phyloP scores from a whole-genome alignment of 2,329 filamentous ascomycete species.

The Myriangium duriaei region DNA sequence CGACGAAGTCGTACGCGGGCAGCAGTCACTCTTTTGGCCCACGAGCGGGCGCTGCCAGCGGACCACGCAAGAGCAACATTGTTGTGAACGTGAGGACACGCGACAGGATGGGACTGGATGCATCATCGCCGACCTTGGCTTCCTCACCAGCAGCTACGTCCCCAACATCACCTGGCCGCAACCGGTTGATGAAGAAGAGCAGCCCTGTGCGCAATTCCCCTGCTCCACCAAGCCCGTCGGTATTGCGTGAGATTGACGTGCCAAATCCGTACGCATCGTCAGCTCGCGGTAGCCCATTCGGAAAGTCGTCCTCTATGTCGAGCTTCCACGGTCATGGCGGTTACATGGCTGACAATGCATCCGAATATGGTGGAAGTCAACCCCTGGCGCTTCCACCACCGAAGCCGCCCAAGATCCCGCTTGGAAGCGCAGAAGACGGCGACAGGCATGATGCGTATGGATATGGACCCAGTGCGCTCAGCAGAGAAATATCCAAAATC shows the following conservation, averaged over 20 bases:
- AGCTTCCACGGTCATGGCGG: conserved; percentile 23
- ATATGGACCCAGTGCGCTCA: conserved; percentile 44
- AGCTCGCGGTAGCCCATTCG: conserved; percentile 26
- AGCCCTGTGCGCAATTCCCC: conserved; percentile 8
- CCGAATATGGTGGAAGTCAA: conserved; percentile 15
- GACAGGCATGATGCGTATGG: conserved; percentile 21
- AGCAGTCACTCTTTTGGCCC: conserved; percentile 24
- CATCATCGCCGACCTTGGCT: conserved; percentile 12
- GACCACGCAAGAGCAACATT: conserved; percentile 18
- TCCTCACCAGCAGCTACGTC: conserved; percentile 24
- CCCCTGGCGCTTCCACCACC: conserved; percentile 34
- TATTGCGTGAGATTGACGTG: conserved; percentile 16
- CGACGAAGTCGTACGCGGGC: conserved; percentile 24
- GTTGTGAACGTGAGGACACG: conserved; percentile 22
- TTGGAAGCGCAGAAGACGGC: conserved; percentile 31
- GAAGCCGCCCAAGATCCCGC: conserved; percentile 58
- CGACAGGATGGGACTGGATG: conserved; percentile 5
- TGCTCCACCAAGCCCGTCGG: not conserved
- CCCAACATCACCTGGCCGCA: conserved; percentile 30
- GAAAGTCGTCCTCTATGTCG: no score
- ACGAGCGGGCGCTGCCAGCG: conserved; percentile 9
- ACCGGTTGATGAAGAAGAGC: conserved; percentile 52
- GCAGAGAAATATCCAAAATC: conserved; percentile 53
- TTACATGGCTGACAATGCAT: conserved; percentile 5
- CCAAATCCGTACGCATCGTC: conserved; percentile 36